phyloP scores from a whole-genome alignment of 192 early-diverging fungal species.

The Coemansia sp. region DNA sequence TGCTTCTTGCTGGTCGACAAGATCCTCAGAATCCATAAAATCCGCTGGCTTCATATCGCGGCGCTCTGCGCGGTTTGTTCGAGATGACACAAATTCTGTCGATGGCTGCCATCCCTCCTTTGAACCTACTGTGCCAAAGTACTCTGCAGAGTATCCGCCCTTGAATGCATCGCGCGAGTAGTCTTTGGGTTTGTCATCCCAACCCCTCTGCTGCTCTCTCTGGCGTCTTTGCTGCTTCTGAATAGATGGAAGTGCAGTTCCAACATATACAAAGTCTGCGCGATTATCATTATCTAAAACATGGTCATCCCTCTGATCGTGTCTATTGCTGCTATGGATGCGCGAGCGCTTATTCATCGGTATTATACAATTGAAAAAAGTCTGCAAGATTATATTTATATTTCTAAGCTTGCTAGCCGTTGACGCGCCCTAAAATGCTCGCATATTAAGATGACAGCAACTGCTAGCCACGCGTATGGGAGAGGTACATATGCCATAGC shows the following conservation, averaged over 20 bases:
- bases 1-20: conserved; percentile 55
- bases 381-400: neutral
- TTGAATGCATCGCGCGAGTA: conserved; percentile 91
- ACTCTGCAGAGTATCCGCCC: conserved; percentile 93
- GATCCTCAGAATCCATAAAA: conserved; percentile 97
- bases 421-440: neutral
- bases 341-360: neutral
- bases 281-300: conserved; percentile 10
- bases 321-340: neutral
- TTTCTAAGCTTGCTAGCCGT: neutral
- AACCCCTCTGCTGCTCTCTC: conserved; percentile 27
- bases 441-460: neutral
- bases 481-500: neutral
- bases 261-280: conserved; percentile 37
- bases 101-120: conserved; percentile 74
- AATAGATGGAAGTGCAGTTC: conserved; percentile 23
- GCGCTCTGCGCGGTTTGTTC: conserved; percentile 58
- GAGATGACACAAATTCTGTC: conserved; percentile 77
- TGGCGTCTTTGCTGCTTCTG: conserved; percentile 3
- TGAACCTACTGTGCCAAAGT: conserved; percentile 93
- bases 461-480: neutral
- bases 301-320: neutral
- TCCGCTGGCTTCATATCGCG: conserved; percentile 66
- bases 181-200: conserved; percentile 70
- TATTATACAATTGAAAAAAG: neutral